Evolutionary conservation across 257 asterid species (phyloP).

Genomic region (Thymus quinquecostatus): DNA sequence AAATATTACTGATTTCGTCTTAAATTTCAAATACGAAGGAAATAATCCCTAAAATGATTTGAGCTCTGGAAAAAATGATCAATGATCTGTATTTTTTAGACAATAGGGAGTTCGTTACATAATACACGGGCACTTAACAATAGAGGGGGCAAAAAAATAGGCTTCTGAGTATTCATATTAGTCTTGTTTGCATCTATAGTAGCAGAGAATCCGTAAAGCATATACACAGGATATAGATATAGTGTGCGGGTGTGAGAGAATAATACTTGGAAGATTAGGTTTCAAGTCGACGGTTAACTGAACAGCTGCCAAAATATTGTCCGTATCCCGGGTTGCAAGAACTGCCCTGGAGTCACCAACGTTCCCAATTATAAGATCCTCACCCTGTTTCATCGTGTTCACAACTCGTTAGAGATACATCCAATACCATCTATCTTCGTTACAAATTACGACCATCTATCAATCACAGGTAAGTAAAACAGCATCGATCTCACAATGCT

Average conservation of each 20-base stretch:
- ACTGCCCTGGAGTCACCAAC: conserved; percentile 98
- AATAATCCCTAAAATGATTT: neutral
- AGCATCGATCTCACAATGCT: neutral
- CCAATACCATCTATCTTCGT: neutral
- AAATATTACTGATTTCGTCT: neutral
- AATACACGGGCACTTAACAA: neutral
- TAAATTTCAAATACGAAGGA: neutral
- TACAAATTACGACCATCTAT: conserved; percentile 8
- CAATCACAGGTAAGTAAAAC: neutral
- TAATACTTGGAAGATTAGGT: conserved; percentile 96
- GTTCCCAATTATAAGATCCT: conserved; percentile 88
- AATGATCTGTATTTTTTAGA: neutral
- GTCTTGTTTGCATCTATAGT: neutral
- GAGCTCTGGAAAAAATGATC: neutral
- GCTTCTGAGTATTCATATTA: neutral
- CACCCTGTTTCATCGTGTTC: conserved; percentile 57
- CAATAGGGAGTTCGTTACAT: neutral
- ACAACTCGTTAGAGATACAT: conserved; percentile 10
- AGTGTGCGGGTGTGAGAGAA: conserved; percentile 18
- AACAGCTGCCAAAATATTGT: conserved; percentile 69
- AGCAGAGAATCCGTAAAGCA: neutral
- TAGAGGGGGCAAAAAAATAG: neutral
- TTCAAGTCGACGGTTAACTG: conserved; percentile 98
- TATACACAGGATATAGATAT: neutral
- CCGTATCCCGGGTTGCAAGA: conserved; percentile 80